Evolutionary conservation across 441 rosid genomes (phyloP).

Genomic region (Euphorbia schlechtendalii): DNA sequence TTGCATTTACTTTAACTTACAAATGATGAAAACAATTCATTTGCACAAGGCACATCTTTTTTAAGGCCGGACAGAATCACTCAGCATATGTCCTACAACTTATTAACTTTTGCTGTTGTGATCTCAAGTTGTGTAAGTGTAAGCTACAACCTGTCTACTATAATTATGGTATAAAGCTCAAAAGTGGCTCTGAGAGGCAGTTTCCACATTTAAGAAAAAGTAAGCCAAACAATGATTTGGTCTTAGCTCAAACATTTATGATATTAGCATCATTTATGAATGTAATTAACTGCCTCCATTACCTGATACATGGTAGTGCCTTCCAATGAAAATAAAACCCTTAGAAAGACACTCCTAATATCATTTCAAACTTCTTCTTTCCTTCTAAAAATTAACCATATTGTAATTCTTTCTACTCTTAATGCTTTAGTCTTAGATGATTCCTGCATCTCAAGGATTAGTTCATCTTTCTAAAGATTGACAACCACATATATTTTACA

Average conservation of each 20-base stretch:
- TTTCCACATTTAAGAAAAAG: background rate
- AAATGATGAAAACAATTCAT: background rate
- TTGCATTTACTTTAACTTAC: no score
- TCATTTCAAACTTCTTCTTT: background rate
- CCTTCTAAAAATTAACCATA: slow-evolving; percentile 4
- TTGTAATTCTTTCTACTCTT: no score
- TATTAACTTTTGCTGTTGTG: no score
- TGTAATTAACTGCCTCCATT: no score
- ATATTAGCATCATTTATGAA: slow-evolving; percentile 10
- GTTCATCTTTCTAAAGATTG: slow-evolving; percentile 1
- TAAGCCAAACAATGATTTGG: background rate
- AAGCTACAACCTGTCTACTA: no score
- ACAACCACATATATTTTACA: background rate
- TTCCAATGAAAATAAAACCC: slow-evolving; percentile 3
- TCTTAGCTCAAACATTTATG: background rate
- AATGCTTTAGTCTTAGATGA: background rate
- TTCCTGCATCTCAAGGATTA: background rate
- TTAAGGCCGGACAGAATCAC: background rate
- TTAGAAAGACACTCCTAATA: background rate
- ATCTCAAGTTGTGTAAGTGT: no score
- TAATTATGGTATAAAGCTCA: background rate
- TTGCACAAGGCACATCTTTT: background rate
- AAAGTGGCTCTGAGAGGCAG: background rate
- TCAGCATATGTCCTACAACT: no score
- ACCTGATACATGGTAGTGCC: no score